These are phyloP conservation scores for Draba incana DNA, from an alignment of 345 rosid species.

Conservation along the genomic window DNA sequence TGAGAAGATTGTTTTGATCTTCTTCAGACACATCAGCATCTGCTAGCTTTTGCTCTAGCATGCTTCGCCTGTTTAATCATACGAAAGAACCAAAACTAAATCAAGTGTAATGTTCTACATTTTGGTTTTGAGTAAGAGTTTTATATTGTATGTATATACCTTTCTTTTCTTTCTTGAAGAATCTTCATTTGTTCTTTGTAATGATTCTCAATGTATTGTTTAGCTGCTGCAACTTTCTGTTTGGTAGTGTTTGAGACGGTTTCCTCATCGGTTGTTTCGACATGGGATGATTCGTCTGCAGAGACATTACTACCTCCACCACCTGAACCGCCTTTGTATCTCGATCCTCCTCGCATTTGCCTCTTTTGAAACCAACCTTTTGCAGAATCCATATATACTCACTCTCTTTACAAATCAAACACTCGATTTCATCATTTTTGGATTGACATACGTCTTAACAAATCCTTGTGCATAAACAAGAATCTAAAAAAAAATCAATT, in stretches of 20 bases:
- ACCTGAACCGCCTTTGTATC: slow-evolving; percentile 48
- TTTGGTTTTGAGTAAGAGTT: background rate
- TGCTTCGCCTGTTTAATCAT: slow-evolving; percentile 51
- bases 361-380: slow-evolving; percentile 77
- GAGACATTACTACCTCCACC: slow-evolving; percentile 41
- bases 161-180: slow-evolving; percentile 74
- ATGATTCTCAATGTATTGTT: slow-evolving; percentile 86
- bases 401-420: background rate
- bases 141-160: slow-evolving; percentile 46
- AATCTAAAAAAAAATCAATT: background rate
- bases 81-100: background rate
- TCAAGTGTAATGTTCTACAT: background rate
- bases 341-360: slow-evolving; percentile 50
- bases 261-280: slow-evolving; percentile 45
- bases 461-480: slow-evolving; percentile 10
- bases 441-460: background rate
- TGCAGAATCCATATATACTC: slow-evolving; percentile 67
- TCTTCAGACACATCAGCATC: slow-evolving; percentile 98
- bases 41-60: slow-evolving; percentile 84
- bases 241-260: slow-evolving; percentile 60
- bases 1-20: slow-evolving; percentile 88
- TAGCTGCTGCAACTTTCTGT: slow-evolving; percentile 82
- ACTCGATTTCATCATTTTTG: background rate
- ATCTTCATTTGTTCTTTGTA: slow-evolving; percentile 87
- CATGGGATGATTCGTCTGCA: slow-evolving; percentile 27